Evolutionary conservation across 805 yeast genomes (phyloP).

Genomic region (Ogataea henricii): DNA sequence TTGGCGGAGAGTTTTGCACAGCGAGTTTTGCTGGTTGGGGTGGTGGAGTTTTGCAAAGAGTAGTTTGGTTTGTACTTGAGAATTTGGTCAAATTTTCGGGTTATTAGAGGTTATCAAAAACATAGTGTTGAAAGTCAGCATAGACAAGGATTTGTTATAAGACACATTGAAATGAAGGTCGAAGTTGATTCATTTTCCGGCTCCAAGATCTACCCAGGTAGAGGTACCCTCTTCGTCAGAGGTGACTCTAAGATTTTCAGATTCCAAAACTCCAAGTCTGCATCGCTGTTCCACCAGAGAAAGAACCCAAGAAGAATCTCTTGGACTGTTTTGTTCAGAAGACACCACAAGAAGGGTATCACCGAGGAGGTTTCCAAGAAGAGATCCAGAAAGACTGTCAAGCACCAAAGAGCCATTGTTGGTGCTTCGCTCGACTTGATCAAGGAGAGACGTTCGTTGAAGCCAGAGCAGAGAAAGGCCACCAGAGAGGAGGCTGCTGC

Average conservation of each 20-base stretch:
- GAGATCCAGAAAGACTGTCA: conserved; percentile 96
- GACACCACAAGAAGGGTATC: conserved; percentile 99
- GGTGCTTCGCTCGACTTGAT: conserved; percentile 99
- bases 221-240: conserved; percentile 98
- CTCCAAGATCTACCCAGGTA: conserved; percentile 99
- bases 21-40: background rate
- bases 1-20: conserved; percentile 3
- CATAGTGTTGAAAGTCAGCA: conserved; percentile 2
- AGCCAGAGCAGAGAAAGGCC: conserved; percentile 98
- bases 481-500: conserved; percentile 88
- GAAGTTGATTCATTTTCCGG: conserved; percentile 99
- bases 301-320: conserved; percentile 99
- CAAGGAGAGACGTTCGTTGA: conserved; percentile 94
- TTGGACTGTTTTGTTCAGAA: conserved; percentile 99
- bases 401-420: conserved; percentile 98
- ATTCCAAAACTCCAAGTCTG: conserved; percentile 96
- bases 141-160: conserved; percentile 16
- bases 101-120: background rate
- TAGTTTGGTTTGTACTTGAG: conserved; percentile 2
- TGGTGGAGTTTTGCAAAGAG: conserved; percentile 3
- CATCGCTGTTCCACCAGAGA: conserved; percentile 98
- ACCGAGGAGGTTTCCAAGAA: conserved; percentile 98
- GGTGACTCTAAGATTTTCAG: conserved; percentile 99
- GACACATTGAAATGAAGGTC: conserved; percentile 78
- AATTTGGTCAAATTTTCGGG: background rate